phyloP scores from a whole-genome alignment of 371 early-diverging fungal genomes.

The Sporodiniella umbellata region DNA sequence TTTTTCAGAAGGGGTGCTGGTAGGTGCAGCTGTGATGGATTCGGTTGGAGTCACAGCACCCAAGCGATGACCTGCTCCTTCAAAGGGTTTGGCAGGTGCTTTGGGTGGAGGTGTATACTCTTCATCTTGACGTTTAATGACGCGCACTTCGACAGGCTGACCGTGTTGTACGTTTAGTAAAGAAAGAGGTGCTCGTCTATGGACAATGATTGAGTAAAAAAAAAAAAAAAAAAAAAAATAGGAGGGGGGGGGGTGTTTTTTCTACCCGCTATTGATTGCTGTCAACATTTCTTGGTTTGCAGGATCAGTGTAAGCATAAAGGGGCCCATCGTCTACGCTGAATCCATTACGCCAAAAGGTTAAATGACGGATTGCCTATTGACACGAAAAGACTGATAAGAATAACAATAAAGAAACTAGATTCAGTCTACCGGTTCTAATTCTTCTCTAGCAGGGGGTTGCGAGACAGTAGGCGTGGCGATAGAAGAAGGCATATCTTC shows the following conservation, averaged over 20 bases:
- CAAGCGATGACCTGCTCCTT: constrained; percentile 84
- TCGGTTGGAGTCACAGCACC: constrained; percentile 45
- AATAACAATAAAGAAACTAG: not conserved
- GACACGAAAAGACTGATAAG: not conserved
- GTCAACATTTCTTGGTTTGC: constrained; percentile 79
- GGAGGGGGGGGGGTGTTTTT: too few relatives aligned
- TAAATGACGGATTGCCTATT: constrained; percentile 67
- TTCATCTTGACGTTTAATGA: constrained; percentile 79
- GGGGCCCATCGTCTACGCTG: constrained; percentile 90
- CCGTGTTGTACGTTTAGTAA: constrained; percentile 87
- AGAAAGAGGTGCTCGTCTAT: constrained; percentile 79
- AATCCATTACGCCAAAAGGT: constrained; percentile 97
- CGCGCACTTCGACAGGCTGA: constrained; percentile 89
- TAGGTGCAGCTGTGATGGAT: constrained; percentile 52
- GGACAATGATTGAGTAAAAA: not conserved
- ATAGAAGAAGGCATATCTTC: constrained; percentile 59
- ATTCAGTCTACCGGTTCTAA: constrained; percentile 30
- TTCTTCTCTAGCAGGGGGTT: constrained; percentile 15
- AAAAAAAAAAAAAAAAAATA: too few relatives aligned
- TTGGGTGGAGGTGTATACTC: constrained; percentile 79
- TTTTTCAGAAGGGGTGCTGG: constrained; percentile 39
- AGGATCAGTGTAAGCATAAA: constrained; percentile 83
- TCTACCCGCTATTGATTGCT: constrained; percentile 84
- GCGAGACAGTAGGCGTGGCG: constrained; percentile 18
- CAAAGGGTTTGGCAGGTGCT: constrained; percentile 75